Percentiles rank a stretch among this genome's conserved stretches.
These are phyloP conservation scores for Mortierella sp. DNA, from an alignment of 371 early-diverging fungal species.

Conservation along the genomic window DNA sequence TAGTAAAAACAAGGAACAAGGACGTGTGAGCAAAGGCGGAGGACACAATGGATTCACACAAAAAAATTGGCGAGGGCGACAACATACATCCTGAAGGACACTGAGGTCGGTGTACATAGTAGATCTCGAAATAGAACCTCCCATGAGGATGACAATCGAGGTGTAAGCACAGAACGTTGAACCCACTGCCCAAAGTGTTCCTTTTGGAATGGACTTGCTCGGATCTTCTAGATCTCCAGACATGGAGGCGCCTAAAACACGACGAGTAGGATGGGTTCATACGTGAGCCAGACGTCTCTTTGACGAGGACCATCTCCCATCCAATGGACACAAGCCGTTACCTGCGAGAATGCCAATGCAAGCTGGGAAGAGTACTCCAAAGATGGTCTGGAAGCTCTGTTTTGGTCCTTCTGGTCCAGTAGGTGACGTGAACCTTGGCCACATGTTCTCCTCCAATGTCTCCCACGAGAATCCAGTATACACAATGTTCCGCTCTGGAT, in stretches of 20 bases:
- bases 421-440: constrained; percentile 58
- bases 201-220: constrained; percentile 69
- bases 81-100: constrained; percentile 68
- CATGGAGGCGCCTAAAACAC: constrained; percentile 62
- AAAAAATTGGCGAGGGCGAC: too few relatives aligned
- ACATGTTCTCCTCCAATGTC: constrained; percentile 66
- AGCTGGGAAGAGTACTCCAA: constrained; percentile 72
- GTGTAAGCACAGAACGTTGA: constrained; percentile 65
- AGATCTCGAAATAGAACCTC: constrained; percentile 60
- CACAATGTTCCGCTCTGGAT: constrained; percentile 57
- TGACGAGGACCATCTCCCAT: too few relatives aligned
- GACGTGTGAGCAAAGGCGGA: neutral
- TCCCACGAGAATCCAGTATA: constrained; percentile 64
- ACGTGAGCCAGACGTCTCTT: too few relatives aligned
- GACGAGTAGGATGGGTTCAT: neutral
- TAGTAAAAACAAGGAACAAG: constrained; percentile 6
- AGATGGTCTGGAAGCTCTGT: constrained; percentile 57
- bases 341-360: constrained; percentile 74
- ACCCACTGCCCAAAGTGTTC: constrained; percentile 67
- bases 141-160: constrained; percentile 60
- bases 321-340: neutral
- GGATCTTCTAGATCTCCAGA: constrained; percentile 72
- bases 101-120: constrained; percentile 66
- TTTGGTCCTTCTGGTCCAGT: constrained; percentile 54
- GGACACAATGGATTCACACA: too few relatives aligned